Base-by-base conservation (phyloP, 306 rosid species). In the Ceratonia siliqua region DNA sequence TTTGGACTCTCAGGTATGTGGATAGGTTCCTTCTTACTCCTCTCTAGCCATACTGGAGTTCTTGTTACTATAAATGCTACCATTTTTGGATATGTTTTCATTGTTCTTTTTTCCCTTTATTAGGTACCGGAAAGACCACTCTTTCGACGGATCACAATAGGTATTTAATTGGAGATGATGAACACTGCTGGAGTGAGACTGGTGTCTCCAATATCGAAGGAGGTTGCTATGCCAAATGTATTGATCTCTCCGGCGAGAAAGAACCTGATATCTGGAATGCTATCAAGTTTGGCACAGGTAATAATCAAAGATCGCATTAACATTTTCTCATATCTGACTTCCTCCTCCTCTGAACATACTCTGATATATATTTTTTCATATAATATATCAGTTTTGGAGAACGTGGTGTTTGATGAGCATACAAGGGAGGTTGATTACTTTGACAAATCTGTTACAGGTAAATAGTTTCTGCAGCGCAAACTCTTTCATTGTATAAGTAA, bases 1-100 rank as follows among this genome's bases (percentile, higher is more conserved):
- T 93, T 93, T 78, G 97, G 97, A 57, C 85, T 93, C 62, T 93
- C 98, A 78, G 98, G 98, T 93, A 87, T n/a, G n/a, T n/a, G n/a
- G 77, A 78, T 82, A 78, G 74, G 66, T 83, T 69, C 82, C 81
- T 56, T 68, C 63, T 62, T 65, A 35, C 57, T 73, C 79, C 33
- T 63, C 41, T 22, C 61, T 78, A 22, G 8, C 80, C 77, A 64
- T 68, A 56, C 62, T 81, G 65, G 57, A 32, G 10, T 24, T 20
- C 65, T 68, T 62, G 35, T 50, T 74, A 1, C 53, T 30, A 54
- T 13, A 48, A 48, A 48, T 73, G 32, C 46, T 62, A n/a, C n/a
- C n/a, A n/a, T n/a, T 79, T 58, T 68, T 68, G 61, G 65, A n/a
- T 11, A 36, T 8, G 8, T 5, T 36, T 49, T 18, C 3, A 9